Evolutionary conservation across 345 rosid genomes (phyloP), one percentile per base, ranked within the genome.

Genomic region (Firmiana major): DNA sequence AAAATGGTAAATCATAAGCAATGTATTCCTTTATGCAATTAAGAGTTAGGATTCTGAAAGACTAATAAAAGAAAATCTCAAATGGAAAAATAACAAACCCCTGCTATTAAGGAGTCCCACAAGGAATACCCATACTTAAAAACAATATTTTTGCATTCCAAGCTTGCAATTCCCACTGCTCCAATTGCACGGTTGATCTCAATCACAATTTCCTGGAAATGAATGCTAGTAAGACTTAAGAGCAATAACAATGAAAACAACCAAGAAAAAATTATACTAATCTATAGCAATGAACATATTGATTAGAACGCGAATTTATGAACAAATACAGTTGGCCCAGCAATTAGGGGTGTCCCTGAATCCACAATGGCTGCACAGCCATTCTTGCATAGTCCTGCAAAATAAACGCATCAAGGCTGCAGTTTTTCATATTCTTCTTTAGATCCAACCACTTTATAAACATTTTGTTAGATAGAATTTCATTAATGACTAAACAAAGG

Each of bases 321-420:
- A 81, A 64, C 17, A 57, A 9, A 77, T 87, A 89, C 90, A 78
- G 90, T 83, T 85, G 93, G 93, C 77, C 93, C 93, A 75, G 90
- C 89, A 66, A 87, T 70, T 28, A 86, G 81, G 16, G 90, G 80
- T 54, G 89, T 79, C 62, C 89, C 90, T 3, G 93, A 83, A 78
- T 89, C 93, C 84, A 87, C 76, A 81, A 87, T 78, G 40, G 93
- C 93, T 43, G 78, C 68, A 59, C 93, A 89, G 7, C 87, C 85
- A 31, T 26, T 5, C 31, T 45, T 48, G 66, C 89, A 89, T 7
- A 83, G 54, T 81, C 89, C 89, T 89, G 89, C 76, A 63, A 79
- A 55, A 46, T 71, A 31, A 38, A 38, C 38, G 6, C 15, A 21
- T 28, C 26, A 60, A 75, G 13, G 15, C 1, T 31, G 58, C 7